These are phyloP conservation scores for Starmerella floricola DNA, from an alignment of 805 yeast genomes.

Conservation along the genomic window DNA sequence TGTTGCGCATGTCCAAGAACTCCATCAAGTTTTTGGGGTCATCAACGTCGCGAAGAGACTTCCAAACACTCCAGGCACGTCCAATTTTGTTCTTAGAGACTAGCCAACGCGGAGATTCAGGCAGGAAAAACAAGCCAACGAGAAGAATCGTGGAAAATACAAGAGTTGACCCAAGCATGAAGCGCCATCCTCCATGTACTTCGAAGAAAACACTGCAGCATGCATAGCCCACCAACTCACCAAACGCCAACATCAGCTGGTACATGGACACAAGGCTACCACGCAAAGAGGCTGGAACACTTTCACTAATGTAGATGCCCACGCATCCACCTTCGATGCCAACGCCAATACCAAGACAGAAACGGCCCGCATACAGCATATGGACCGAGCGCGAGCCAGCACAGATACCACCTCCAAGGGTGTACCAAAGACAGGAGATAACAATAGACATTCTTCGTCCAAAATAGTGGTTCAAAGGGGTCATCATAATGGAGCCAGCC, in stretches of 20 bases:
- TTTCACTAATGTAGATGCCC: constrained; percentile 50
- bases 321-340: constrained; percentile 58
- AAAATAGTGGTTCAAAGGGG: constrained; percentile 43
- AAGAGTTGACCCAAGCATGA: constrained; percentile 51
- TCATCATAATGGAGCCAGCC: constrained; percentile 47
- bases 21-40: constrained; percentile 38
- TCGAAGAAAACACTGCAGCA: constrained; percentile 49
- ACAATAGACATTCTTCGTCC: constrained; percentile 48
- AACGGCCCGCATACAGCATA: constrained; percentile 50
- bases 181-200: constrained; percentile 47
- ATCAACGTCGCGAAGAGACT: constrained; percentile 39
- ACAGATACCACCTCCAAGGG: constrained; percentile 49
- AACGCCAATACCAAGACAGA: constrained; percentile 49
- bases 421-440: constrained; percentile 47
- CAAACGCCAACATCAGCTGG: constrained; percentile 54
- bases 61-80: constrained; percentile 40
- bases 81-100: constrained; percentile 41
- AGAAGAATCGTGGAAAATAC: constrained; percentile 44
- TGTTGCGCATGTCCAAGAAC: constrained; percentile 45
- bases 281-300: constrained; percentile 45
- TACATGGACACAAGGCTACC: constrained; percentile 52
- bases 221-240: constrained; percentile 54
- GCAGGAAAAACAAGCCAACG: constrained; percentile 41
- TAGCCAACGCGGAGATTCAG: constrained; percentile 52
- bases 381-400: constrained; percentile 37